Evolutionary conservation across 192 early-diverging fungal genomes (phyloP), one percentile per base, ranked within the genome.

Genomic region (Mortierella hygrophila): DNA sequence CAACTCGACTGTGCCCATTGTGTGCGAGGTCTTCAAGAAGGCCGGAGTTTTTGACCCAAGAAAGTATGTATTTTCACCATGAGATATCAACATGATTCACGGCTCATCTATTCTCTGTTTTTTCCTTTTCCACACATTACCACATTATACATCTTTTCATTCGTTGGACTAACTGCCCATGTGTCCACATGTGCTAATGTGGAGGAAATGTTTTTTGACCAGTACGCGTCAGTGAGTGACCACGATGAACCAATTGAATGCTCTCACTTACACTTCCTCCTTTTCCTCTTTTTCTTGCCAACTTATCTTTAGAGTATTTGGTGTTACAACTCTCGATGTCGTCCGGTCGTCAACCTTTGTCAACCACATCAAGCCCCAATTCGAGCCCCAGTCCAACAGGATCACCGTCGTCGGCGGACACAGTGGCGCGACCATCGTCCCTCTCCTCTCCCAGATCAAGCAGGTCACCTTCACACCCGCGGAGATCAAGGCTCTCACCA

Each of bases 1-100:
- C 83, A 98, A 98, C 94, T 97, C 97, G n/a, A 98, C 97, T 75
- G 97, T 98, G 32, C 97, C 97, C 49, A 98, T 98, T 83, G 93
- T 96, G 85, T 95, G 97, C 74, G 96, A 98, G 90, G 94, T 96
- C 46, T 93, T 97, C 84, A 97, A 97, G 94, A 94, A 96, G 91
- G 89, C 91, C 75, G 93, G 92, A 72, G 95, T 96, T 70, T 99
- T 96, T 91, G 95, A 99, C 89, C 93, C 97, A 54, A 90, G 90
- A 85, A 92, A 82, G 89, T 90, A 85, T 75, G 70, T 71, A 6
- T 54, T 41, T 15, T 13, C 94, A 79, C 95, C 16, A 29, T 4
- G 8, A 15, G 11, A 32, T 15, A 6, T 10, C 9, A 63, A 75
- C 26, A 75, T 13, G 49, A 32, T 23, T 26, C 5, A 52, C 40